phyloP scores from a whole-genome alignment of 2,329 filamentous ascomycete species.

The Septoria linicola region DNA sequence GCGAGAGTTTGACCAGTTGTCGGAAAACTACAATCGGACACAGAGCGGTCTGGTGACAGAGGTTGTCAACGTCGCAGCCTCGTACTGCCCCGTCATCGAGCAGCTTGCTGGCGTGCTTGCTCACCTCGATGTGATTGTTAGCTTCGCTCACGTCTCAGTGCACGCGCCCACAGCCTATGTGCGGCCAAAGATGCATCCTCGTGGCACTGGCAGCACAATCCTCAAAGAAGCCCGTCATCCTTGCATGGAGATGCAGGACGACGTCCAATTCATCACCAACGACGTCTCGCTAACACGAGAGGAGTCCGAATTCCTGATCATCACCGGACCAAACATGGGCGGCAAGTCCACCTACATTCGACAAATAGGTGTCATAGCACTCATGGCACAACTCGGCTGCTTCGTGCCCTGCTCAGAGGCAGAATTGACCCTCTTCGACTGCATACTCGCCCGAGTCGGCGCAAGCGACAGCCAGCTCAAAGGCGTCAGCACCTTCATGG shows the following conservation, averaged over 20 bases:
- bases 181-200: constrained; percentile 82
- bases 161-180: constrained; percentile 92
- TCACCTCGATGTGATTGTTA: constrained; percentile 92
- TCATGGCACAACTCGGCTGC: constrained; percentile 96
- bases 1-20: constrained; percentile 89
- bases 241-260: constrained; percentile 98
- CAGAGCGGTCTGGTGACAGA: constrained; percentile 88
- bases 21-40: constrained; percentile 90
- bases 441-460: constrained; percentile 91
- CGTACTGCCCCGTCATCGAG: constrained; percentile 91
- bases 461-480: constrained; percentile 96
- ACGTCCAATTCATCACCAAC: constrained; percentile 98
- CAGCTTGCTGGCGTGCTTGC: constrained; percentile 82
- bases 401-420: constrained; percentile 91
- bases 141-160: constrained; percentile 87
- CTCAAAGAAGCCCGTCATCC: constrained; percentile 94
- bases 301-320: constrained; percentile 86
- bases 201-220: constrained; percentile 82
- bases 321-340: constrained; percentile 98
- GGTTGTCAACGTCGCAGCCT: constrained; percentile 88
- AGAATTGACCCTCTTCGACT: constrained; percentile 93
- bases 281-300: constrained; percentile 79
- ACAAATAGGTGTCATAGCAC: constrained; percentile 91
- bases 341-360: constrained; percentile 98
- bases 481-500: constrained; percentile 98